Evolutionary conservation across 1,284 basidiomycete genomes (phyloP).

Genomic region (Ceratobasidium sp.): DNA sequence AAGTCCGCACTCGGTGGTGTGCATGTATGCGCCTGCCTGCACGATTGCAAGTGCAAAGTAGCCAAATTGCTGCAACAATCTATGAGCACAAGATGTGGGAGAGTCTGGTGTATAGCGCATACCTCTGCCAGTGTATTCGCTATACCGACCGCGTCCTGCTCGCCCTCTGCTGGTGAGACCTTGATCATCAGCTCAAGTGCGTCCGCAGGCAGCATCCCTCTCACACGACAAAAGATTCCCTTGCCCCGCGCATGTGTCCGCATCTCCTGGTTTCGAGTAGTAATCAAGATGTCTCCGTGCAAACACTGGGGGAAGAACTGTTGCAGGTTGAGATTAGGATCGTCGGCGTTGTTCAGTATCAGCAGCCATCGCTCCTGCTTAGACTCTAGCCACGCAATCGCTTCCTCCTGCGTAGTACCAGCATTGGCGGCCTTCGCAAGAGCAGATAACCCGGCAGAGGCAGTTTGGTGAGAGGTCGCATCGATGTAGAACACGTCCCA

Average conservation of each 20-base stretch:
- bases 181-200: neutral
- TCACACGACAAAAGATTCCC: constrained; percentile 8
- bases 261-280: constrained; percentile 17
- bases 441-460: neutral
- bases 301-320: constrained; percentile 7
- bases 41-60: constrained; percentile 15
- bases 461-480: constrained; percentile 4
- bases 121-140: neutral
- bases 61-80: constrained; percentile 12
- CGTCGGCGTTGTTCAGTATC: constrained; percentile 41
- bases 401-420: constrained; percentile 2
- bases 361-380: constrained; percentile 14
- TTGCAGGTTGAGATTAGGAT: neutral
- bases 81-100: no score
- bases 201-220: constrained; percentile 20
- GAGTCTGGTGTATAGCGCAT: no score
- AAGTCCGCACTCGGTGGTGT: neutral
- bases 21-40: constrained; percentile 35
- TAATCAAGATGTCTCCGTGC: constrained; percentile 16
- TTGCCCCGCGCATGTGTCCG: neutral
- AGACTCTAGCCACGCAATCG: constrained; percentile 24
- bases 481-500: constrained; percentile 29
- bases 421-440: neutral
- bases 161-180: neutral
- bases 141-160: neutral